Evolutionary conservation across 495 filamentous ascomycete species (phyloP), one percentile per base, ranked within the genome.

Genomic region (Hypoxylon trugodes): DNA sequence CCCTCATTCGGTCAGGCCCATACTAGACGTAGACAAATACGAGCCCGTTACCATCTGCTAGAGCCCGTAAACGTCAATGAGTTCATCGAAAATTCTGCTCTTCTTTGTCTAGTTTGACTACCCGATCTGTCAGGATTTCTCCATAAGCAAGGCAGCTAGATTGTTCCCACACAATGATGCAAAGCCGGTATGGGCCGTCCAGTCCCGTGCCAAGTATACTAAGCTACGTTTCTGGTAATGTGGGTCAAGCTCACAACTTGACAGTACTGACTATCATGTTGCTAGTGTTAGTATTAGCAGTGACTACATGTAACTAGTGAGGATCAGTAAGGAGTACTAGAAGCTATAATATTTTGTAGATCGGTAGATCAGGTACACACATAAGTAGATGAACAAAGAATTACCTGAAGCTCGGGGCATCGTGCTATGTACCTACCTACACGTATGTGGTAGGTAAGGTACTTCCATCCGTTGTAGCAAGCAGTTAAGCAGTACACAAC

Each of bases 81-180:
- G 35, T 38, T 49, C 50, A 50, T 55, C 25, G 16, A 12, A n/a
- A 35, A 42, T 21, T 38, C n/a, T 42, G 4, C 25, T 24, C 48
- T 53, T 10, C 15, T 16, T 24, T 21, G n/a, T 58, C 46, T 64
- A 64, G 52, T 38, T 30, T 18, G 18, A n/a, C 19, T 13, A n/a
- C n/a, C 4, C 45, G 51, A 28, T 36, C 37, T 59, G 37, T n/a
- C 7, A 25, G 26, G 16, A 40, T 13, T 25, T 24, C n/a, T n/a
- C 35, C 36, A 22, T n/a, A 7, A n/a, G 12, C 5, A 48, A 36
- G 32, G 38, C n/a, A 53, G 54, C 51, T 53, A 30, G 24, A 16
- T 19, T 37, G 49, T 55, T 59, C 18, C 55, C 49, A 50, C 38
- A 30, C n/a, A n/a, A 66, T 66, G 62, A 66, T 66, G 62, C 51